Base-by-base conservation (phyloP, 495 filamentous ascomycete species). In the Lophiostoma macrostomum region DNA sequence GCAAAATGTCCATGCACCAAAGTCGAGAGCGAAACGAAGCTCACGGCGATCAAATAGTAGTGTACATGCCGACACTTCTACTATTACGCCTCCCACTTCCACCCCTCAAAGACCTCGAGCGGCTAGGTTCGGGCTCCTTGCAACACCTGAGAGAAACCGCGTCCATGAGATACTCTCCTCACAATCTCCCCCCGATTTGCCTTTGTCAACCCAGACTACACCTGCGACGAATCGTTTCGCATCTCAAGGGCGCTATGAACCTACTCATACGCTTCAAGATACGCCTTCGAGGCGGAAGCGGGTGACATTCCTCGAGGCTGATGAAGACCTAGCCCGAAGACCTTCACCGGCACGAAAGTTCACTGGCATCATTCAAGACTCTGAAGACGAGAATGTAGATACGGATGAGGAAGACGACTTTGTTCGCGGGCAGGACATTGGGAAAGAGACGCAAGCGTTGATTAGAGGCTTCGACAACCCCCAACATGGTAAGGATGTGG, bases 121-220 rank as follows among this genome's bases (percentile, higher is more conserved):
- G 6, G 19, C 30, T 1, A 62, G 48, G 27, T 48, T 42, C 19
- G 31, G 48, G n/a, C 35, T 48, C 1, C 48, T 52, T 54, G 53
- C 32, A 55, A 64, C 46, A 52, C 67, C 56, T 37, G 66, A 50
- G 43, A 51, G 25, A 41, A 53, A 38, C 18, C 44, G 56, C 28
- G 36, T 57, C 36, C 58, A 43, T 14, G 67, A 69, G 36, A 64
- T 73, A 22, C 67, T 66, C 12, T 73, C 69, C 7, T 73, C 70
- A 8, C 70, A 73, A 40, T 69, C 70, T 16, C 66, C 70, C 8
- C 48, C 63, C n/a, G 67, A 68, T 6, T 61, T 66, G 5, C 66
- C 67, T 1, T 34, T 70, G 13, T 71, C 70, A 11, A 60, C 51
- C 11, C 55, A 52, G 27, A 53, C 43, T 20, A 47, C 55, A n/a